These are phyloP conservation scores for Cadophora gregata DNA, from an alignment of 2,329 filamentous ascomycete species.

Conservation along the genomic window DNA sequence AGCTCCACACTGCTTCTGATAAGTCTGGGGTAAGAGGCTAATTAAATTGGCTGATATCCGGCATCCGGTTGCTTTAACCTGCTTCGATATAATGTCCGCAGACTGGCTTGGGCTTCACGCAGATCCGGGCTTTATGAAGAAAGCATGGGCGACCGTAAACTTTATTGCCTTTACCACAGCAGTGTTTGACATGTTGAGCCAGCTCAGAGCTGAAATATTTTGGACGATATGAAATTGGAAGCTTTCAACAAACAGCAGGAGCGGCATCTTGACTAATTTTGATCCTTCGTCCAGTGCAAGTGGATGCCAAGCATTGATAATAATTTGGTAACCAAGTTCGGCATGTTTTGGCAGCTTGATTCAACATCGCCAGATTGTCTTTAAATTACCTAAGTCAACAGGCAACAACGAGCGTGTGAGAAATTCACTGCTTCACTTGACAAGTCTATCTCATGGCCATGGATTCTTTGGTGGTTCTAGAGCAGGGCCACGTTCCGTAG, in stretches of 20 bases:
- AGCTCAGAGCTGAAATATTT: neutral
- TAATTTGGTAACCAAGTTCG: neutral
- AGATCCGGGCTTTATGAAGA: neutral
- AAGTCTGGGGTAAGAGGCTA: conserved; percentile 11
- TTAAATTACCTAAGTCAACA: neutral
- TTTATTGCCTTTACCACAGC: neutral
- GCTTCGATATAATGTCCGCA: neutral
- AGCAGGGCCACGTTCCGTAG: conserved; percentile 1
- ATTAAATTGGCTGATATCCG: neutral
- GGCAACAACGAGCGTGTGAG: neutral
- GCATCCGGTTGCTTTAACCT: neutral
- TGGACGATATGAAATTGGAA: neutral
- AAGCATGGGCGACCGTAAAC: neutral
- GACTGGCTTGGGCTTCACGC: neutral
- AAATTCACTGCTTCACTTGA: conserved; percentile 4
- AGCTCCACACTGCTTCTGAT: conserved; percentile 5
- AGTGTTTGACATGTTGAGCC: neutral
- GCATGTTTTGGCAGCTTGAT: neutral
- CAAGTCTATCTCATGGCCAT: conserved; percentile 2
- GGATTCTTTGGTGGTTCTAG: conserved; percentile 12
- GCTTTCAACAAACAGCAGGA: neutral
- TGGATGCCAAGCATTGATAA: conserved; percentile 10
- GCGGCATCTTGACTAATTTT: conserved; percentile 2
- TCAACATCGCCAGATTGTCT: conserved; percentile 2
- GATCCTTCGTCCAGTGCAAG: conserved; percentile 11